Percentiles rank a stretch among this genome's conserved stretches.
Evolutionary conservation across 306 rosid species (phyloP).

Genomic region (Prunus dulcis): DNA sequence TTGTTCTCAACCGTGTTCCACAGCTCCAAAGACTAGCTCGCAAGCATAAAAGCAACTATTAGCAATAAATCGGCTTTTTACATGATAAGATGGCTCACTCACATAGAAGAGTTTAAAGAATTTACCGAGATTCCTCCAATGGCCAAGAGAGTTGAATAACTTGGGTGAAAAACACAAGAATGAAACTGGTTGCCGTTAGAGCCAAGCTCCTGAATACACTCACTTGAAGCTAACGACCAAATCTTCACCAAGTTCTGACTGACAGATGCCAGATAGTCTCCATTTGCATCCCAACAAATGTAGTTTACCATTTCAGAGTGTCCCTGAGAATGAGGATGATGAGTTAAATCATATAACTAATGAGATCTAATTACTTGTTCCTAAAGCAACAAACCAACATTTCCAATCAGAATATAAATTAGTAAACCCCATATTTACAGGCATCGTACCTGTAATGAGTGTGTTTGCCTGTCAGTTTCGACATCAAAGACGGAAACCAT

Average conservation of each 20-base stretch:
- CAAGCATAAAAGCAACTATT: slow-evolving; percentile 8
- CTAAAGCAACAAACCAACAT: slow-evolving; percentile 9
- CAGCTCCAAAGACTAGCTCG: slow-evolving; percentile 70
- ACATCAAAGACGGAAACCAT: slow-evolving; percentile 79
- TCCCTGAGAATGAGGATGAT: slow-evolving; percentile 42
- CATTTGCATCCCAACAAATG: slow-evolving; percentile 75
- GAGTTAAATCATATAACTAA: neutral
- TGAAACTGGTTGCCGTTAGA: slow-evolving; percentile 66
- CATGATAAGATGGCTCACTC: neutral
- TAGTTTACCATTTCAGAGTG: slow-evolving; percentile 59
- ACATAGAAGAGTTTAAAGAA: slow-evolving; percentile 12
- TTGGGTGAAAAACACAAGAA: slow-evolving; percentile 89
- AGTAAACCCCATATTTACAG: slow-evolving; percentile 4
- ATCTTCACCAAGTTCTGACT: slow-evolving; percentile 72
- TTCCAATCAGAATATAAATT: neutral
- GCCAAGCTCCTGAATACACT: slow-evolving; percentile 75
- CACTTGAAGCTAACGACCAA: slow-evolving; percentile 70
- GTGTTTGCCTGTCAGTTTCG: slow-evolving; percentile 65
- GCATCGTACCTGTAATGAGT: slow-evolving; percentile 58
- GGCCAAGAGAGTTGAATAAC: slow-evolving; percentile 74
- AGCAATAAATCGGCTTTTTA: neutral
- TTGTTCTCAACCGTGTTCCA: slow-evolving; percentile 86
- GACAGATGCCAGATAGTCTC: slow-evolving; percentile 77
- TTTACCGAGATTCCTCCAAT: slow-evolving; percentile 83
- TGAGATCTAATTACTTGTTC: neutral